Conservation (phyloP, 164 flowering plant genomes). For the Stephania japonica region DNA sequence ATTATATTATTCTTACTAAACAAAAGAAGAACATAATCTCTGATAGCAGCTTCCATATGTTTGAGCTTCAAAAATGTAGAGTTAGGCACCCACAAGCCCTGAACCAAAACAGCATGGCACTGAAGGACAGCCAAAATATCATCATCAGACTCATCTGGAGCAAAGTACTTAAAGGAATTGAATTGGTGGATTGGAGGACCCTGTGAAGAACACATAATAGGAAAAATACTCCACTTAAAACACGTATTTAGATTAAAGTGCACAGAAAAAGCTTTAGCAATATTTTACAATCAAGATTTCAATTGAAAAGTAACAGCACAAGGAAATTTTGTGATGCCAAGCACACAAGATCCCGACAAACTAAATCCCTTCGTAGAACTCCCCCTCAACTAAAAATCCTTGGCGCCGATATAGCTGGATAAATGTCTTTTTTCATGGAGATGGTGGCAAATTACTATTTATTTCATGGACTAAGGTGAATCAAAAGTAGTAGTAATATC, state of each 20-base stretch:
- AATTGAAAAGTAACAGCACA: not conserved
- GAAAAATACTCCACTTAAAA: not conserved
- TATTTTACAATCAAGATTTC: not conserved
- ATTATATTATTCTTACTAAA: constrained; percentile 44
- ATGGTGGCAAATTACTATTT: not conserved
- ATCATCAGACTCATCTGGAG: constrained; percentile 50
- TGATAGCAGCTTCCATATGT: constrained; percentile 23
- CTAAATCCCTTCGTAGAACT: not conserved
- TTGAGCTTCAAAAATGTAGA: constrained; percentile 21
- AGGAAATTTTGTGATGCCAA: not conserved
- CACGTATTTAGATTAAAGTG: not conserved
- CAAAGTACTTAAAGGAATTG: constrained; percentile 48
- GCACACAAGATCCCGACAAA: not conserved
- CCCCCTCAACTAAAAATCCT: too few relatives aligned
- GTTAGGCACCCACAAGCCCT: constrained; percentile 74
- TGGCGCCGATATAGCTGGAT: not conserved
- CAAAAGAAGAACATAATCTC: constrained; percentile 51
- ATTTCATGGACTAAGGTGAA: not conserved
- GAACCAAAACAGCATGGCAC: constrained; percentile 48
- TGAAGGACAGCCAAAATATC: constrained; percentile 43
- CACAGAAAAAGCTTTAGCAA: not conserved
- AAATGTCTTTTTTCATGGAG: not conserved
- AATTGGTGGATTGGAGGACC: constrained; percentile 54
- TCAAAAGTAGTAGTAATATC: not conserved
- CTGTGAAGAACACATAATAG: constrained; percentile 23